Percentiles rank a stretch among this genome's conserved stretches.
Evolutionary conservation across 495 filamentous ascomycete species (phyloP).

Genomic region (Copromyces sp.): DNA sequence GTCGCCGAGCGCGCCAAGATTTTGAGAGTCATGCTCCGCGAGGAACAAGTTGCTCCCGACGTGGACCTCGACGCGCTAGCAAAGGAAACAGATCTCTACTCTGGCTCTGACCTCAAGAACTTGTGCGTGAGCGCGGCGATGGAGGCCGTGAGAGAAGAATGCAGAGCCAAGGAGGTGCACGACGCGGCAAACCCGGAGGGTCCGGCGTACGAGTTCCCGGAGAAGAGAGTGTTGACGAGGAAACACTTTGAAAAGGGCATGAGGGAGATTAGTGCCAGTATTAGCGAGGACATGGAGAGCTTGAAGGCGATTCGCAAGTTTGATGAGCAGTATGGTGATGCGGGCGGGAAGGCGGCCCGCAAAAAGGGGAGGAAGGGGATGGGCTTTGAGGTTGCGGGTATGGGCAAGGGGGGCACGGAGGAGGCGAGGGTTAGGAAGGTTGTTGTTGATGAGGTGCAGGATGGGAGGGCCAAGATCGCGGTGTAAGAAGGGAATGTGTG

Average conservation of each 20-base stretch:
- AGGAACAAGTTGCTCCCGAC: slow-evolving; percentile 56
- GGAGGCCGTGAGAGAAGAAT: slow-evolving; percentile 71
- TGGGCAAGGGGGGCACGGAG: slow-evolving; percentile 5
- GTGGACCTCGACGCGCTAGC: slow-evolving; percentile 66
- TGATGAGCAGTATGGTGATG: slow-evolving; percentile 90
- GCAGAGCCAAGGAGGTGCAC: slow-evolving; percentile 42
- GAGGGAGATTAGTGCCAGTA: slow-evolving; percentile 83
- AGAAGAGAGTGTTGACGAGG: slow-evolving; percentile 52
- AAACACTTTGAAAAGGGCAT: slow-evolving; percentile 78
- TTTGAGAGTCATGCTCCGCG: slow-evolving; percentile 72
- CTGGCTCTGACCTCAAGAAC: slow-evolving; percentile 94
- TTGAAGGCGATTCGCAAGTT: slow-evolving; percentile 85
- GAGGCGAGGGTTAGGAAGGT: slow-evolving; percentile 26
- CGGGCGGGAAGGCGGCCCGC: slow-evolving; percentile 43
- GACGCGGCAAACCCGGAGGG: slow-evolving; percentile 11
- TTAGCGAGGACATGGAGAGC: slow-evolving; percentile 88
- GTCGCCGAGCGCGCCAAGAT: slow-evolving; percentile 70
- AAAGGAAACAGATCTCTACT: slow-evolving; percentile 77
- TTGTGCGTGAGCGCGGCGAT: slow-evolving; percentile 83
- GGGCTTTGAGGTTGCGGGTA: slow-evolving; percentile 51
- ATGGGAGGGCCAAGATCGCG: not conserved
- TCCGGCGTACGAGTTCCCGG: slow-evolving; percentile 50
- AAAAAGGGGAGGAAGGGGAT: slow-evolving; percentile 52
- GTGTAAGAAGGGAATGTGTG: not conserved
- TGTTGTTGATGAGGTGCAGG: not conserved